Conservation (phyloP, 2,329 filamentous ascomycete species). For the Colletotrichum lentis region DNA sequence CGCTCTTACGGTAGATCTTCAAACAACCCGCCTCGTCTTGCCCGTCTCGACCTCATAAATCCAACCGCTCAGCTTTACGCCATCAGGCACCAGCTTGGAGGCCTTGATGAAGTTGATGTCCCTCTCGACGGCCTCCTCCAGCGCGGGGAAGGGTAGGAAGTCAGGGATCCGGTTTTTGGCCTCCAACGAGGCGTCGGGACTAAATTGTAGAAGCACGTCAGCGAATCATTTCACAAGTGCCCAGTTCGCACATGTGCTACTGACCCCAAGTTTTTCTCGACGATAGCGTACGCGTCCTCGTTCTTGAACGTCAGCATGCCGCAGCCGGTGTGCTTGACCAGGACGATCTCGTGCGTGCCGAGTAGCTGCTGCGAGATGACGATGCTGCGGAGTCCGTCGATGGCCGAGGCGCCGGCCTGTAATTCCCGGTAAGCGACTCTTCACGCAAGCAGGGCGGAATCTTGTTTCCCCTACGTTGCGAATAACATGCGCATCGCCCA, state of each 20-base stretch:
- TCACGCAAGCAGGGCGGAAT: too few relatives aligned
- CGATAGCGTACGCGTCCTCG: slow-evolving; percentile 58
- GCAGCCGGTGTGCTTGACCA: slow-evolving; percentile 79
- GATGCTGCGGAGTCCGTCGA: slow-evolving; percentile 76
- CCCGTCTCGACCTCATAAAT: slow-evolving; percentile 82
- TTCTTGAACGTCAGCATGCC: slow-evolving; percentile 77
- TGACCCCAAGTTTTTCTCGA: slow-evolving; percentile 64
- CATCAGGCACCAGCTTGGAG: slow-evolving; percentile 66
- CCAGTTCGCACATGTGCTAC: slow-evolving; percentile 38
- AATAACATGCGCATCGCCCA: slow-evolving; percentile 82
- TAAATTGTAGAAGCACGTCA: slow-evolving; percentile 8
- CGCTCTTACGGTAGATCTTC: slow-evolving; percentile 40
- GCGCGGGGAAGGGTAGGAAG: slow-evolving; percentile 71
- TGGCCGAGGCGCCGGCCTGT: slow-evolving; percentile 68
- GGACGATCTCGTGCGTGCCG: slow-evolving; percentile 76
- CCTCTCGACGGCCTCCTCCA: slow-evolving; percentile 70
- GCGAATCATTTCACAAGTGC: neutral
- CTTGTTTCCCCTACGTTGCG: slow-evolving; percentile 60
- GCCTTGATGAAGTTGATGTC: slow-evolving; percentile 71
- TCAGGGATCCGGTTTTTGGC: slow-evolving; percentile 52
- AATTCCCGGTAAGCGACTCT: slow-evolving; percentile 10
- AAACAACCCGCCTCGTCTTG: slow-evolving; percentile 48
- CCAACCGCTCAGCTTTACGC: slow-evolving; percentile 73
- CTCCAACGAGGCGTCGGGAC: slow-evolving; percentile 40
- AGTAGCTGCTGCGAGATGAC: slow-evolving; percentile 82